Evolutionary conservation across 345 rosid species (phyloP).

Genomic region (Euphorbia pulcherrima): DNA sequence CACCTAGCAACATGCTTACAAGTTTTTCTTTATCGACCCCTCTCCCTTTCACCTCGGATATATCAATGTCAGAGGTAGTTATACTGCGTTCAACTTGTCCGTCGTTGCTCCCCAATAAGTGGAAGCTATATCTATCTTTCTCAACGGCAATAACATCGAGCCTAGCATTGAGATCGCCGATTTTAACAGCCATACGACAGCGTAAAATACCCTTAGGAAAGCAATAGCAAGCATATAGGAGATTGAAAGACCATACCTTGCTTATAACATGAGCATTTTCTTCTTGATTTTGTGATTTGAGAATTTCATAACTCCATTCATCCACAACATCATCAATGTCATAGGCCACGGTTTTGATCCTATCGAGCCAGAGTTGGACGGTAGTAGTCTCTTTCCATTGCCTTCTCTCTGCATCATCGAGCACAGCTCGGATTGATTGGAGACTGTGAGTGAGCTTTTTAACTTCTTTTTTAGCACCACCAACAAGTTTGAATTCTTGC

Average conservation of each 20-base stretch:
- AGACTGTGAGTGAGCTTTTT: neutral
- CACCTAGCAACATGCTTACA: neutral
- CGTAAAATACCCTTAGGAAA: neutral
- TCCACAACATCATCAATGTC: slow-evolving; percentile 11
- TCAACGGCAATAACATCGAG: neutral
- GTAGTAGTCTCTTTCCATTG: neutral
- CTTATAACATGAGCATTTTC: neutral
- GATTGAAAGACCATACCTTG: slow-evolving; percentile 8
- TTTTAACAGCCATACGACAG: neutral
- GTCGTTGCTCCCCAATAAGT: accelerated
- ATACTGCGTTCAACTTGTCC: neutral
- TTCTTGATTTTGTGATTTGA: neutral
- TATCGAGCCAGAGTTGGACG: neutral
- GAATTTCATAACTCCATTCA: slow-evolving; percentile 5
- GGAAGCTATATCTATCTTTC: neutral
- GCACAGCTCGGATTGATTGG: neutral
- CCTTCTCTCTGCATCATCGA: slow-evolving; percentile 9
- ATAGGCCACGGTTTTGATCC: neutral
- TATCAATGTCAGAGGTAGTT: neutral
- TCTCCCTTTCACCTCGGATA: neutral
- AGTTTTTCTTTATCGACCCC: neutral
- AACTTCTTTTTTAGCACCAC: neutral
- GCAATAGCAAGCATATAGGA: neutral
- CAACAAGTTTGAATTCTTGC: neutral
- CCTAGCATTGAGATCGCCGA: neutral